A percentile compares a stretch with the other conserved stretches of the same genome.
These are phyloP conservation scores for Rutstroemia sydowiana DNA, from an alignment of 2,329 filamentous ascomycete genomes.

Conservation along the genomic window DNA sequence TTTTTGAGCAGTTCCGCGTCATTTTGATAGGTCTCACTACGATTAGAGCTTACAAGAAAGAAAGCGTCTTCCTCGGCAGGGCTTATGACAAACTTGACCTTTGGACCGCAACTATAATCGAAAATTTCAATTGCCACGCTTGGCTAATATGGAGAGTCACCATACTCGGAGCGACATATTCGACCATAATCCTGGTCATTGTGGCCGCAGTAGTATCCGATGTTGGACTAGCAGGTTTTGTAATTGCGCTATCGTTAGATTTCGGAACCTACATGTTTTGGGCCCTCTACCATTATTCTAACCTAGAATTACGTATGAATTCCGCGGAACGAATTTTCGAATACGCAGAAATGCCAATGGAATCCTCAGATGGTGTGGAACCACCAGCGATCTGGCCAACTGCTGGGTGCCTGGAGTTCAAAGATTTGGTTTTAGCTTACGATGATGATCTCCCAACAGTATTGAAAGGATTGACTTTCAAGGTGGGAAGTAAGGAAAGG, in stretches of 20 bases:
- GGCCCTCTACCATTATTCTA: constrained; percentile 56
- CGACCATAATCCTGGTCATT: constrained; percentile 54
- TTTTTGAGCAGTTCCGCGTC: constrained; percentile 62
- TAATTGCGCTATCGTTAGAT: constrained; percentile 62
- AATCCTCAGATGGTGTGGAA: constrained; percentile 51
- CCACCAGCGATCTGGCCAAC: constrained; percentile 63
- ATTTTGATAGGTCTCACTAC: constrained; percentile 64
- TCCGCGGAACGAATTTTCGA: constrained; percentile 67
- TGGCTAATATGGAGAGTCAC: constrained; percentile 9
- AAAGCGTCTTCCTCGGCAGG: constrained; percentile 53
- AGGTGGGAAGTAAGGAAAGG: constrained; percentile 54
- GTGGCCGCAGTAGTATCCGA: constrained; percentile 56
- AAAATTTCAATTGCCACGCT: constrained; percentile 37
- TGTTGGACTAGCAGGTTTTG: constrained; percentile 65
- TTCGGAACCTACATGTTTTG: constrained; percentile 58
- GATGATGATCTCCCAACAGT: constrained; percentile 62
- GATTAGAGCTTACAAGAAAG: constrained; percentile 67
- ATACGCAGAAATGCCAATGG: constrained; percentile 60
- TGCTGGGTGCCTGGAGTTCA: constrained; percentile 61
- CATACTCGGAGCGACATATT: constrained; percentile 60
- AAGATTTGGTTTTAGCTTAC: constrained; percentile 66
- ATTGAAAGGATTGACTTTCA: constrained; percentile 60
- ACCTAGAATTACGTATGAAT: constrained; percentile 70
- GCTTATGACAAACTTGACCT: constrained; percentile 65
- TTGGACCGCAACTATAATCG: constrained; percentile 56